Base-by-base conservation (phyloP, 164 flowering plant species). In the Sedum album region DNA sequence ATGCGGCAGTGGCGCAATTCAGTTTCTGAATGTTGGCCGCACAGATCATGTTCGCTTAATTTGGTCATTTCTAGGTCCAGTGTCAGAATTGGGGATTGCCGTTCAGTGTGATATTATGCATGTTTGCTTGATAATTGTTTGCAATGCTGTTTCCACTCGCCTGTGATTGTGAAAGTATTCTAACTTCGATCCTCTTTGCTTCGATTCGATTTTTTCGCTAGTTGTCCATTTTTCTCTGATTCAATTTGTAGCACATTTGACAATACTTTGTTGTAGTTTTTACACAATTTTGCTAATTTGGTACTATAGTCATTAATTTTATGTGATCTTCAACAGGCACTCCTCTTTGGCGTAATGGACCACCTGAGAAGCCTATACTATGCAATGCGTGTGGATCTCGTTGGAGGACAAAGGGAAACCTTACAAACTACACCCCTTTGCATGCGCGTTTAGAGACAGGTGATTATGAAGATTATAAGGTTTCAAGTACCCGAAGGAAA, bases 281-380 rank as follows among this genome's bases (percentile, higher is more conserved):
- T 74, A 21, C 69, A 28, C 36, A 28, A 20, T 44, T 17, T 25
- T 4, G 36, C 57, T 30, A 31, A 42, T 42, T 20, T 18, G 61
- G 23, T 20, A 6, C 23, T 48, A 48, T 18, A 18, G 53, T 21
- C 57, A 11, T 26, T 51, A 9, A 51, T 14, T 51, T 21, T 11
- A 6, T 30, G 36, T 33, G 13, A 20, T 33, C 25, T 33, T 38
- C 26, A 8, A 20, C 71, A 82, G 83, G 55, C 14, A 80, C 85
- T 33, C 85, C n/a, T n/a, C n/a, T n/a, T n/a, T n/a, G n/a, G n/a
- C n/a, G n/a, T n/a, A n/a, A n/a, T n/a, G n/a, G n/a, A n/a, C n/a
- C n/a, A n/a, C n/a, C n/a, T n/a, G n/a, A n/a, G n/a, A n/a, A n/a
- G n/a, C n/a, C n/a, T n/a, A n/a, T n/a, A n/a, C n/a, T n/a, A n/a